Evolutionary conservation across 768 basidiomycete genomes (phyloP).

Genomic region (Leucogyrophana mollusca): DNA sequence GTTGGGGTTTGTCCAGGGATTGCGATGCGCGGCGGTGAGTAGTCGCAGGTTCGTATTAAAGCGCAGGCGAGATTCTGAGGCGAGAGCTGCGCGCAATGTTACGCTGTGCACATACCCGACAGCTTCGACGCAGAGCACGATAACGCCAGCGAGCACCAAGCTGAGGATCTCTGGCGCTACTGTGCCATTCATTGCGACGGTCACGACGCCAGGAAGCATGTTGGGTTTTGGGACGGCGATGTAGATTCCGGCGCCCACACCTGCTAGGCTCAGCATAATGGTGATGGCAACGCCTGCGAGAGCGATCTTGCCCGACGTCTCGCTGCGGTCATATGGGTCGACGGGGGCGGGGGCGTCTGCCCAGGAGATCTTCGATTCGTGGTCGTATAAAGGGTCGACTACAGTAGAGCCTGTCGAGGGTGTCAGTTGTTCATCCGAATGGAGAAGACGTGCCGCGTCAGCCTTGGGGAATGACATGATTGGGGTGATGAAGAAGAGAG

Average conservation of each 20-base stretch:
- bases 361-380: too few species aligned
- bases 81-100: conserved; percentile 24
- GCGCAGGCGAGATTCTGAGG: conserved; percentile 19
- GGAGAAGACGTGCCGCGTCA: too few species aligned
- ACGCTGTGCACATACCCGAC: conserved; percentile 27
- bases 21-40: conserved; percentile 14
- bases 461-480: too few species aligned
- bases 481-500: too few species aligned
- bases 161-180: conserved; percentile 14
- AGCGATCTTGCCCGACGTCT: conserved; percentile 18
- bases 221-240: conserved; percentile 3
- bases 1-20: conserved; percentile 18
- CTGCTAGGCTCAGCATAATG: conserved; percentile 18
- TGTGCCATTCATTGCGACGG: not conserved
- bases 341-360: too few species aligned
- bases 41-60: conserved; percentile 31
- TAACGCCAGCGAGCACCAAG: conserved; percentile 25
- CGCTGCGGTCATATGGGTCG: conserved; percentile 22
- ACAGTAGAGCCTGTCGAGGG: too few species aligned
- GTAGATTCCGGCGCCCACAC: conserved; percentile 19
- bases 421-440: too few species aligned
- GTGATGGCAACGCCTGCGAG: conserved; percentile 23
- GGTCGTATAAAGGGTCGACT: too few species aligned
- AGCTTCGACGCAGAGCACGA: conserved; percentile 26
- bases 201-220: conserved; percentile 15